Percentiles rank a stretch among this genome's conserved stretches.
phyloP scores from a whole-genome alignment of 805 yeast species.

The Candida xiaguanensis region DNA sequence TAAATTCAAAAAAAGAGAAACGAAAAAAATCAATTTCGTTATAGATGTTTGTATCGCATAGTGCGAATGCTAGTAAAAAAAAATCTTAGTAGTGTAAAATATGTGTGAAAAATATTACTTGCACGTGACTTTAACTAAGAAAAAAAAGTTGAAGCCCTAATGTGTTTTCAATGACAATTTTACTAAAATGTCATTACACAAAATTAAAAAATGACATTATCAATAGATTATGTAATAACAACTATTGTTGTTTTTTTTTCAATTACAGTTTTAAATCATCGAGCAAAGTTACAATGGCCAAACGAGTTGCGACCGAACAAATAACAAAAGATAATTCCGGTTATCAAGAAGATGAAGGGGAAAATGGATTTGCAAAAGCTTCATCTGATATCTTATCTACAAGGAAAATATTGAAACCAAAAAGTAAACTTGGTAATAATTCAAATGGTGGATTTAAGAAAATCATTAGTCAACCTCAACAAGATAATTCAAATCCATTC shows the following conservation, averaged over 20 bases:
- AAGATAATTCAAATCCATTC: background rate
- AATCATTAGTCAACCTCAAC: background rate
- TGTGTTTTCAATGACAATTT: background rate
- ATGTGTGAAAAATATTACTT: background rate
- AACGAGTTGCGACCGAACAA: conserved; percentile 66
- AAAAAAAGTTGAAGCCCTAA: conserved; percentile 1
- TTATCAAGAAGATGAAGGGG: conserved; percentile 7
- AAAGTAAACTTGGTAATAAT: conserved; percentile 18
- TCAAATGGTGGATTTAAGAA: conserved; percentile 9
- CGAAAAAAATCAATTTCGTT: conserved; percentile 2
- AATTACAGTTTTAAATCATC: background rate
- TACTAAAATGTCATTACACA: background rate
- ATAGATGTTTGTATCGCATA: background rate
- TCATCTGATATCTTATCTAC: conserved; percentile 55
- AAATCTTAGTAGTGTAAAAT: background rate
- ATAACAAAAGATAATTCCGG: conserved; percentile 48
- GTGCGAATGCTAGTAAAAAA: background rate
- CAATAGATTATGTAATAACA: background rate
- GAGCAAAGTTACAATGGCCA: conserved; percentile 53
- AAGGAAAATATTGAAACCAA: conserved; percentile 66
- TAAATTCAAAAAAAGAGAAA: conserved; percentile 5
- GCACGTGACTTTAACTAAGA: background rate
- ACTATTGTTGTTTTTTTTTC: background rate
- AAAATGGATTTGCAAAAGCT: conserved; percentile 28
- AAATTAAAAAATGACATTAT: background rate